These are phyloP conservation scores for Penicillium sp. DNA, from an alignment of 2,329 filamentous ascomycete genomes.

Conservation along the genomic window DNA sequence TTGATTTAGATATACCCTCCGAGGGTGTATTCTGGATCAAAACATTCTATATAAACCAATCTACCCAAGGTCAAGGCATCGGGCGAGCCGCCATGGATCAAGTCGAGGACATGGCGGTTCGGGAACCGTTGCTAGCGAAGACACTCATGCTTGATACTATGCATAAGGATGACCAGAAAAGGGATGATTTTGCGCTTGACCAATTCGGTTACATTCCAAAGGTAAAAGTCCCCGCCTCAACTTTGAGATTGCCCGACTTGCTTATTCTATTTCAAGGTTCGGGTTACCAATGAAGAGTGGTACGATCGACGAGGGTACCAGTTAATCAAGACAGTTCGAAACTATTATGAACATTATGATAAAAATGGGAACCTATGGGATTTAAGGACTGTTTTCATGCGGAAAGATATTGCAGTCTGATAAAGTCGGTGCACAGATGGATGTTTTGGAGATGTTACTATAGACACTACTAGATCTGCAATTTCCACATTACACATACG, in stretches of 20 bases:
- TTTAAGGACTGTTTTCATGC: constrained; percentile 22
- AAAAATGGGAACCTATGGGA: constrained; percentile 17
- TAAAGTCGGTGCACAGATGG: neutral
- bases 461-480: neutral
- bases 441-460: neutral
- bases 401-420: constrained; percentile 16
- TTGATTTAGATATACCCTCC: constrained; percentile 11
- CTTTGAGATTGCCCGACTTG: neutral
- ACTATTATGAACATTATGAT: constrained; percentile 17
- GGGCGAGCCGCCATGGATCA: constrained; percentile 25
- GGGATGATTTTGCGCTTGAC: constrained; percentile 17
- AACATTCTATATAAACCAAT: constrained; percentile 15
- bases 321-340: constrained; percentile 15
- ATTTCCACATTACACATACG: too few species aligned
- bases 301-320: constrained; percentile 23
- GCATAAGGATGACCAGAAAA: constrained; percentile 16
- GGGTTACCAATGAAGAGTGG: constrained; percentile 23
- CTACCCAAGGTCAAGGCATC: constrained; percentile 18
- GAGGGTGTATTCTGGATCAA: constrained; percentile 22
- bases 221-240: constrained; percentile 2
- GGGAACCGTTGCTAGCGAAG: constrained; percentile 16
- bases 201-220: constrained; percentile 15
- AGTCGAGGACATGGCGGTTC: constrained; percentile 19
- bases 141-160: constrained; percentile 24
- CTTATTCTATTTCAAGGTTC: neutral